Percentiles rank a stretch among this genome's conserved stretches.
Evolutionary conservation across 345 rosid genomes (phyloP).

Genomic region (Corchorus capsularis): DNA sequence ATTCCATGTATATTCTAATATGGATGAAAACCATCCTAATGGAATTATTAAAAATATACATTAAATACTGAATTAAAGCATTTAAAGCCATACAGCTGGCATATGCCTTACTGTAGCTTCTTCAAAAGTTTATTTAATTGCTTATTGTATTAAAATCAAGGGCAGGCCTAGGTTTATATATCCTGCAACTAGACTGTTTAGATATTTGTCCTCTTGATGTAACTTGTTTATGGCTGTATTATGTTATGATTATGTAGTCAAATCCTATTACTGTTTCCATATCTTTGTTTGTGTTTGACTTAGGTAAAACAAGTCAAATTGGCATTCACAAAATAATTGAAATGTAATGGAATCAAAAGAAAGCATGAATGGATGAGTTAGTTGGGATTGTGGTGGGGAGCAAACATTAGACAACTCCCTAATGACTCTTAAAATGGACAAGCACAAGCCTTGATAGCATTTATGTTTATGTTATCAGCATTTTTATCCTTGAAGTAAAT

Average conservation of each 20-base stretch:
- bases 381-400: background rate
- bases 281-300: background rate
- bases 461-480: slow-evolving; percentile 11
- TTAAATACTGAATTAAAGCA: background rate
- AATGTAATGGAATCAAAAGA: slow-evolving; percentile 3
- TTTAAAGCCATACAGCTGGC: background rate
- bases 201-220: slow-evolving; percentile 5
- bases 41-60: background rate
- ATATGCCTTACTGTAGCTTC: background rate
- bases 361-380: slow-evolving; percentile 1
- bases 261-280: background rate
- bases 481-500: slow-evolving; percentile 17
- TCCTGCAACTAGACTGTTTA: background rate
- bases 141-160: background rate
- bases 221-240: slow-evolving; percentile 5
- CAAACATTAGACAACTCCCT: background rate
- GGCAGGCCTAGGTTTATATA: slow-evolving; percentile 1
- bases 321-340: background rate
- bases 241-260: background rate
- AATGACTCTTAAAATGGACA: slow-evolving; percentile 14
- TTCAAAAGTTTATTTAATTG: slow-evolving; percentile 7
- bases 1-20: background rate
- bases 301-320: slow-evolving; percentile 19
- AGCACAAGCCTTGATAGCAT: slow-evolving; percentile 18
- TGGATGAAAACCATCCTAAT: background rate